Conservation (phyloP, 2,329 filamentous ascomycete genomes). For the Lachnellula hyalina region DNA sequence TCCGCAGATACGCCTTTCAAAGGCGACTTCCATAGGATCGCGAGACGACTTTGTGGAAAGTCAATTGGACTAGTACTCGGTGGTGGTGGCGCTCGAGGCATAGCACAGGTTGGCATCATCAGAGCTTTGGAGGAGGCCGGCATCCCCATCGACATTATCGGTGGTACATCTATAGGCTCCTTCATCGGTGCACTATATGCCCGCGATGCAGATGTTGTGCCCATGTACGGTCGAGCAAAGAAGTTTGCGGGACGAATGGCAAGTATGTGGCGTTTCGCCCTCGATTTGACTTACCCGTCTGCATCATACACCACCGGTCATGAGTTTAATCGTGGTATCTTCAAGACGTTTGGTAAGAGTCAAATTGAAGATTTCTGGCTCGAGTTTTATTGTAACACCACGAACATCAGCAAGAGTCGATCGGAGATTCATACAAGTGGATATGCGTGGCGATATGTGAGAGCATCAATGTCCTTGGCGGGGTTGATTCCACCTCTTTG, state of each 20-base stretch:
- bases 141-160: conserved; percentile 91
- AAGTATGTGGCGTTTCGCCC: conserved; percentile 96
- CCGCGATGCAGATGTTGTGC: conserved; percentile 91
- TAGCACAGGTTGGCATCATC: conserved; percentile 91
- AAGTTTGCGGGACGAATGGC: conserved; percentile 99
- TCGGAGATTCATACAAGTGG: conserved; percentile 92
- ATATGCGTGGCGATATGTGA: conserved; percentile 95
- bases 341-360: conserved; percentile 94
- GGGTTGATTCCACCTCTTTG: conserved; percentile 89
- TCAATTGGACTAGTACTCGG: conserved; percentile 92
- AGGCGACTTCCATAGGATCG: conserved; percentile 91
- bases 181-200: conserved; percentile 96
- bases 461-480: conserved; percentile 94
- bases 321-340: conserved; percentile 97
- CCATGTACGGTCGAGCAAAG: conserved; percentile 94
- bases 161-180: conserved; percentile 91
- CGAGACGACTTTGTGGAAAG: conserved; percentile 84
- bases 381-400: conserved; percentile 98
- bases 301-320: conserved; percentile 97
- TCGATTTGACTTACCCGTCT: conserved; percentile 93
- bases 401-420: conserved; percentile 92
- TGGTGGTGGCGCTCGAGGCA: conserved; percentile 86
- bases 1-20: conserved; percentile 90
- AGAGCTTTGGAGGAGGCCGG: conserved; percentile 92
- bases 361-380: conserved; percentile 99